phyloP scores from a whole-genome alignment of 306 rosid species.

The Carpinus viminea region DNA sequence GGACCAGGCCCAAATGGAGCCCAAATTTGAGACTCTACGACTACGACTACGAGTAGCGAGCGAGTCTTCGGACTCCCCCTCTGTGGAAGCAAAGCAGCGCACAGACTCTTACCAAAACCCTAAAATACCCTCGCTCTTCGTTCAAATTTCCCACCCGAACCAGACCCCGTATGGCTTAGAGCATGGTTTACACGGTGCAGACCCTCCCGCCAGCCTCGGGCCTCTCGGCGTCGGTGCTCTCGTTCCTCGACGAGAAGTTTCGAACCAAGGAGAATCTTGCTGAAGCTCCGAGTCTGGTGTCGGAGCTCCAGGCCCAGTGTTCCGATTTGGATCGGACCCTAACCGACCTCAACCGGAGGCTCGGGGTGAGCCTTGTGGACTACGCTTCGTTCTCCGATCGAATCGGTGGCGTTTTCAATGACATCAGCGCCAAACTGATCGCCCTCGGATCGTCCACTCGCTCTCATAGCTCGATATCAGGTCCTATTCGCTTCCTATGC shows the following conservation, averaged over 20 bases:
- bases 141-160: slow-evolving; percentile 18
- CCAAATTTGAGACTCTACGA: not conserved
- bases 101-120: slow-evolving; percentile 13
- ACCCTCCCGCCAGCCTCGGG: slow-evolving; percentile 51
- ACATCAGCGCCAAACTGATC: slow-evolving; percentile 41
- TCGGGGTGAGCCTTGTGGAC: slow-evolving; percentile 51
- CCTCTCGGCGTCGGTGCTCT: slow-evolving; percentile 56
- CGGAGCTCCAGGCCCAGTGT: slow-evolving; percentile 67
- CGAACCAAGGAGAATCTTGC: slow-evolving; percentile 32
- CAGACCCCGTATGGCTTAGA: slow-evolving; percentile 8
- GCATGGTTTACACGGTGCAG: slow-evolving; percentile 45
- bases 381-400: slow-evolving; percentile 65
- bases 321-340: slow-evolving; percentile 61
- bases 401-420: slow-evolving; percentile 44
- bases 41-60: not conserved
- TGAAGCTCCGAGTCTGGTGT: slow-evolving; percentile 45
- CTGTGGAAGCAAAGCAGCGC: slow-evolving; percentile 7
- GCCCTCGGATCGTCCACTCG: slow-evolving; percentile 49
- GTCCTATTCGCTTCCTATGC: slow-evolving; percentile 27
- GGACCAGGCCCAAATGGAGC: not conserved
- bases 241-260: slow-evolving; percentile 58
- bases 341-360: slow-evolving; percentile 54
- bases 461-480: slow-evolving; percentile 36
- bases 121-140: slow-evolving; percentile 11
- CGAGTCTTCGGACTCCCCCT: slow-evolving; percentile 3